Conservation (phyloP, 2,329 filamentous ascomycete species). For the Arachnomyces sp. region DNA sequence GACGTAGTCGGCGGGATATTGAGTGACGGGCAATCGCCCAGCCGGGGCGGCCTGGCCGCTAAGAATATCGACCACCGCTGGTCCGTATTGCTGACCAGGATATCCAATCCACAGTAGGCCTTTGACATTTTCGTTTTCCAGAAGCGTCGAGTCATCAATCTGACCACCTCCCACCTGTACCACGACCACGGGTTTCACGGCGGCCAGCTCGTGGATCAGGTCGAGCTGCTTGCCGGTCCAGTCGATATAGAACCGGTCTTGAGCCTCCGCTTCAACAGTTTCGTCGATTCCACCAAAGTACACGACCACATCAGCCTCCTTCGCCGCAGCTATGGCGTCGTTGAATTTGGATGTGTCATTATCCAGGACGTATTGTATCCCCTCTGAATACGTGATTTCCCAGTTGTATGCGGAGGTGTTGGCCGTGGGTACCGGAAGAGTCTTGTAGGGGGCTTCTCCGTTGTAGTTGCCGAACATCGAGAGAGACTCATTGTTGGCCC, state of each 20-base stretch:
- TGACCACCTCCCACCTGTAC: constrained; percentile 25
- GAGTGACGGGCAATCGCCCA: constrained; percentile 21
- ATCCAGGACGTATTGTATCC: constrained; percentile 31
- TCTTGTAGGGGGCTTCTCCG: constrained; percentile 45
- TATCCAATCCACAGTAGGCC: constrained; percentile 26
- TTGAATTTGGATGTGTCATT: background rate
- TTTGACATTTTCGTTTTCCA: constrained; percentile 22
- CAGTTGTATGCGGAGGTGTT: constrained; percentile 21
- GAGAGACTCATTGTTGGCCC: constrained; percentile 43
- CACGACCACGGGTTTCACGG: constrained; percentile 22
- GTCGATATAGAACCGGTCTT: constrained; percentile 21
- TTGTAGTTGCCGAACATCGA: constrained; percentile 50
- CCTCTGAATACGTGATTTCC: background rate
- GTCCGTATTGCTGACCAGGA: constrained; percentile 26
- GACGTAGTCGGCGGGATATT: constrained; percentile 29
- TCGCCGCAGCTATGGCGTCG: constrained; percentile 27
- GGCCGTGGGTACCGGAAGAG: constrained; percentile 44
- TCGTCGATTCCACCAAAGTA: constrained; percentile 22
- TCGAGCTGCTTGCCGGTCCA: constrained; percentile 25
- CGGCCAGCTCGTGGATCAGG: constrained; percentile 19
- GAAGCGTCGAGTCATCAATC: constrained; percentile 22
- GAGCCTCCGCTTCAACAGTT: constrained; percentile 22
- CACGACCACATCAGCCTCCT: constrained; percentile 22
- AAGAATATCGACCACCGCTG: constrained; percentile 24
- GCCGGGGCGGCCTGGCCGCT: constrained; percentile 22